Evolutionary conservation across 2,329 filamentous ascomycete species (phyloP).

Genomic region (Fusarium tuaranense): DNA sequence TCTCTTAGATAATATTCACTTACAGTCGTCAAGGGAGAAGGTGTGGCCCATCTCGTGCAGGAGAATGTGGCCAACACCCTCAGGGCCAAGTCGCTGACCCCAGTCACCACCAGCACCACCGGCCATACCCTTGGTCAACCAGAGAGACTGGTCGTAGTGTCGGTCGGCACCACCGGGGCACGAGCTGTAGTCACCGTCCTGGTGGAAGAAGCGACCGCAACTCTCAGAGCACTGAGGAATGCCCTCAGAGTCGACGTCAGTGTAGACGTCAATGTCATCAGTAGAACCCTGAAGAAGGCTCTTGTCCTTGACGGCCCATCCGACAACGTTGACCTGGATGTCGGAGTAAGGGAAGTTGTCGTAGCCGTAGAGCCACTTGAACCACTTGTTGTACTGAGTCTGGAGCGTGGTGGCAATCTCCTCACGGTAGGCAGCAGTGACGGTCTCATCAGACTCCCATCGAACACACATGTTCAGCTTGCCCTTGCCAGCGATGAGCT

Average conservation of each 20-base stretch:
- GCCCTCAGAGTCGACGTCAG: slow-evolving; percentile 52
- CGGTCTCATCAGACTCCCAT: slow-evolving; percentile 54
- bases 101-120: slow-evolving; percentile 61
- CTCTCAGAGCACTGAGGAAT: slow-evolving; percentile 54
- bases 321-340: slow-evolving; percentile 55
- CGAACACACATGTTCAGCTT: slow-evolving; percentile 53
- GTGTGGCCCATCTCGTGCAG: slow-evolving; percentile 61
- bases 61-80: slow-evolving; percentile 60
- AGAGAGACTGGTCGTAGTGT: slow-evolving; percentile 60
- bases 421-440: slow-evolving; percentile 53
- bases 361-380: slow-evolving; percentile 56
- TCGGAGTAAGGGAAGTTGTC: slow-evolving; percentile 57
- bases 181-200: slow-evolving; percentile 54
- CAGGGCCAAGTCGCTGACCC: slow-evolving; percentile 58
- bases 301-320: slow-evolving; percentile 56
- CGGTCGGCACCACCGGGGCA: slow-evolving; percentile 50
- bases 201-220: slow-evolving; percentile 60
- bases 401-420: slow-evolving; percentile 51
- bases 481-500: slow-evolving; percentile 48
- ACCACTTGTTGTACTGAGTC: slow-evolving; percentile 54
- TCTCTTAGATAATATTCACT: neutral
- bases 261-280: slow-evolving; percentile 55
- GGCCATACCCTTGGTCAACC: slow-evolving; percentile 59
- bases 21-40: slow-evolving; percentile 56
- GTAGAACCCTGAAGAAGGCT: slow-evolving; percentile 53